Conservation (phyloP, 768 basidiomycete genomes). For the Pulveroboletus frians region DNA sequence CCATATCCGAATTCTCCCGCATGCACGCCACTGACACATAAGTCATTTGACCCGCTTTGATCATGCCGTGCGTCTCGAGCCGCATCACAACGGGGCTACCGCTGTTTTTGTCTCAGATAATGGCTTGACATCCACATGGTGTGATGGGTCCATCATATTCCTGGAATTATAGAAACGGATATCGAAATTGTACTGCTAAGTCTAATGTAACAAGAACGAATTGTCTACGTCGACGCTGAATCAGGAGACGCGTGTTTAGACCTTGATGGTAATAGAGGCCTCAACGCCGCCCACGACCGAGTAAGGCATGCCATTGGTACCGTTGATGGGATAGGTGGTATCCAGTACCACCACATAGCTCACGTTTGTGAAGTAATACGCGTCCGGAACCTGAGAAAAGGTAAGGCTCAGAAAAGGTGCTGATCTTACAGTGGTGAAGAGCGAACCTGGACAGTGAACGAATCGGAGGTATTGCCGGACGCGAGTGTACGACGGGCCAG, state of each 20-base stretch:
- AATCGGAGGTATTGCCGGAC: constrained; percentile 4
- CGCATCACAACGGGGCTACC: no score
- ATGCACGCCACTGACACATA: no score
- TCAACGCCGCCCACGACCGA: constrained; percentile 22
- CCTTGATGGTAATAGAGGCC: constrained; percentile 11
- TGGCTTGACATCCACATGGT: background rate
- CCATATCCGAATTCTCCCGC: no score
- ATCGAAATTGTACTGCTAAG: background rate
- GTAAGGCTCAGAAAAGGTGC: constrained; percentile 1
- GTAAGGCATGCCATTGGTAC: constrained; percentile 17
- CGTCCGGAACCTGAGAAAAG: constrained; percentile 20
- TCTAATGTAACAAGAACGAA: background rate
- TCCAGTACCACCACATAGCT: constrained; percentile 24
- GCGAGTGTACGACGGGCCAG: constrained; percentile 18
- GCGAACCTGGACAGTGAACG: constrained; percentile 18
- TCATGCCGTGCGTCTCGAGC: background rate
- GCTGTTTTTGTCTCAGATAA: background rate
- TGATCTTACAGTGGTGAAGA: background rate
- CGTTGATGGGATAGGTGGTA: constrained; percentile 19
- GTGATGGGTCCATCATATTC: background rate
- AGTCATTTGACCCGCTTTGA: background rate
- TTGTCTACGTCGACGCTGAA: background rate
- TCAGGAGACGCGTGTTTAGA: constrained; percentile 1
- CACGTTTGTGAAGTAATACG: constrained; percentile 17
- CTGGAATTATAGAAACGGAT: background rate